phyloP scores from a whole-genome alignment of 495 filamentous ascomycete species.

The Hyaloscypha hepaticicola region DNA sequence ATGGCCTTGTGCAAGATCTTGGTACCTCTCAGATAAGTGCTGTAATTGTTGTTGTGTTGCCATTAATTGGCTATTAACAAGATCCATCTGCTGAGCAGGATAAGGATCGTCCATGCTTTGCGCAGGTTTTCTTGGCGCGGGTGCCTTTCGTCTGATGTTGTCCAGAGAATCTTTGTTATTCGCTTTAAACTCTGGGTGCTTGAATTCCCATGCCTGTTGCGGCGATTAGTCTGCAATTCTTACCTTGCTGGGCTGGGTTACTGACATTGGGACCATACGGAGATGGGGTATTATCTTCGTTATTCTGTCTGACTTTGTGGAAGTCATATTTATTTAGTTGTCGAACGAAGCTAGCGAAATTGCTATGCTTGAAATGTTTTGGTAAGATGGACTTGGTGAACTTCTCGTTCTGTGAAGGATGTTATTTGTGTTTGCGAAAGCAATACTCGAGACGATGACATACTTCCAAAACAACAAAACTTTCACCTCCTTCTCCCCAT shows the following conservation, averaged over 20 bases:
- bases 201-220: constrained; percentile 90
- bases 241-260: constrained; percentile 26
- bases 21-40: constrained; percentile 78
- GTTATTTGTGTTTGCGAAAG: constrained; percentile 13
- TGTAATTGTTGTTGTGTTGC: constrained; percentile 93
- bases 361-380: constrained; percentile 99
- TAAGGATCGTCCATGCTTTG: constrained; percentile 67
- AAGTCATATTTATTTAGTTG: constrained; percentile 99
- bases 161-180: constrained; percentile 97
- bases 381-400: constrained; percentile 97
- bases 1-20: constrained; percentile 81
- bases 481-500: constrained; percentile 93
- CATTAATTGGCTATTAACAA: constrained; percentile 81
- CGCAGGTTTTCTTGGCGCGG: constrained; percentile 79
- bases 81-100: constrained; percentile 83
- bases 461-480: constrained; percentile 97
- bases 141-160: constrained; percentile 94
- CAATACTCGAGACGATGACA: constrained; percentile 17
- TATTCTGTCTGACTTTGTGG: constrained; percentile 96
- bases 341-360: constrained; percentile 97
- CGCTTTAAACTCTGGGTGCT: constrained; percentile 92
- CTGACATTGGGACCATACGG: constrained; percentile 79
- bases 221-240: constrained; percentile 1
- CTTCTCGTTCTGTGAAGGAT: constrained; percentile 75
- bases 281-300: constrained; percentile 87